These are phyloP conservation scores for Calvatia gigantea DNA, from an alignment of 768 basidiomycete species.

Conservation along the genomic window DNA sequence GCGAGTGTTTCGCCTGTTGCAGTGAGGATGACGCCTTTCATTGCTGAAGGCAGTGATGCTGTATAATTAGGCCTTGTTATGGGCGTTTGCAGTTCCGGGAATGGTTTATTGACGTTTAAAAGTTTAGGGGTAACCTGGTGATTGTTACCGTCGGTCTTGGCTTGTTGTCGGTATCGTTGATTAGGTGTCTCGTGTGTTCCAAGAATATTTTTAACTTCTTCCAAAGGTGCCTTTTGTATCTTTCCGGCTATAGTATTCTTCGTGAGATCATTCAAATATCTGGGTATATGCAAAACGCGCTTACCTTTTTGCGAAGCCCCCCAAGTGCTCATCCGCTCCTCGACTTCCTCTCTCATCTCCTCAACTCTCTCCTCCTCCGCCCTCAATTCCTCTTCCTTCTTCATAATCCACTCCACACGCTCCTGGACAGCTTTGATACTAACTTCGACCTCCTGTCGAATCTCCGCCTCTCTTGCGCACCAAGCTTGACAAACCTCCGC, in stretches of 20 bases:
- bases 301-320: constrained; percentile 25
- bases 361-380: constrained; percentile 49
- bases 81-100: constrained; percentile 50
- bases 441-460: constrained; percentile 48
- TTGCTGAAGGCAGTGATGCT: constrained; percentile 46
- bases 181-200: constrained; percentile 27
- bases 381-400: constrained; percentile 50
- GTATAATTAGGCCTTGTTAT: constrained; percentile 33
- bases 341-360: constrained; percentile 43
- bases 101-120: constrained; percentile 15
- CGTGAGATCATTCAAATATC: neutral
- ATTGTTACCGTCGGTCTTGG: constrained; percentile 18
- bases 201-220: constrained; percentile 73
- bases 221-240: constrained; percentile 54
- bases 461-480: constrained; percentile 45
- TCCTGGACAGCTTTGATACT: constrained; percentile 47
- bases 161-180: constrained; percentile 18
- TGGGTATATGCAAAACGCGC: neutral
- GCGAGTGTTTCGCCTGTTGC: constrained; percentile 70
- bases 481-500: constrained; percentile 62
- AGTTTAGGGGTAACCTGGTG: constrained; percentile 2
- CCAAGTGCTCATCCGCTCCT: constrained; percentile 43
- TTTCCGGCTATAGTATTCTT: constrained; percentile 34
- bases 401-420: constrained; percentile 44
- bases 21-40: constrained; percentile 79